Percentiles rank a stretch among this genome's conserved stretches.
phyloP scores from a whole-genome alignment of 129 eudicot species.

The Pulicaria dysenterica region DNA sequence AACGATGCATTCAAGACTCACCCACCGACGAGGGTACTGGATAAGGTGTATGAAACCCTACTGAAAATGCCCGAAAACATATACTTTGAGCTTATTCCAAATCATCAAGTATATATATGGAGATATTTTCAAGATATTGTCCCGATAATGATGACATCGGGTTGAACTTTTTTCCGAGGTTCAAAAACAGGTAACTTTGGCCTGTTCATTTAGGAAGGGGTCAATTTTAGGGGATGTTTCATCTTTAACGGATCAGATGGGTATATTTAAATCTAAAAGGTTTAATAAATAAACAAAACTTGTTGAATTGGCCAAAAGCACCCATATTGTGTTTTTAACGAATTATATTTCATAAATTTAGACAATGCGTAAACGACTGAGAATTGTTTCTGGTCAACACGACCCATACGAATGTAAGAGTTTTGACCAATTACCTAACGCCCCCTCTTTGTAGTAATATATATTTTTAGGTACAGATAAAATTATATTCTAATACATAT shows the following conservation, averaged over 20 bases:
- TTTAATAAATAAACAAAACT: background rate
- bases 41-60: constrained; percentile 47
- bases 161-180: constrained; percentile 58
- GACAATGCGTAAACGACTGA: no score
- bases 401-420: no score
- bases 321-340: background rate
- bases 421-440: no score
- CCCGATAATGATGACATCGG: constrained; percentile 66
- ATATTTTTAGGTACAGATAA: no score
- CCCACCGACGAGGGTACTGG: constrained; percentile 48
- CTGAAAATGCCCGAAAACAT: constrained; percentile 58
- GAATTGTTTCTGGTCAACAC: no score
- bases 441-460: no score
- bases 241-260: background rate
- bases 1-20: constrained; percentile 49
- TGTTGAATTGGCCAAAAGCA: background rate
- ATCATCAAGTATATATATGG: constrained; percentile 32
- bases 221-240: background rate
- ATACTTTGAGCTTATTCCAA: constrained; percentile 47
- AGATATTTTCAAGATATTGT: constrained; percentile 40
- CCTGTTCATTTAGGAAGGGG: background rate
- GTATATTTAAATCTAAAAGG: background rate
- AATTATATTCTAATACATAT: no score
- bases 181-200: constrained; percentile 36
- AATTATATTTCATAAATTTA: no score